phyloP scores from a whole-genome alignment of 2,329 filamentous ascomycete genomes.

The Harringtonia lauricola region DNA sequence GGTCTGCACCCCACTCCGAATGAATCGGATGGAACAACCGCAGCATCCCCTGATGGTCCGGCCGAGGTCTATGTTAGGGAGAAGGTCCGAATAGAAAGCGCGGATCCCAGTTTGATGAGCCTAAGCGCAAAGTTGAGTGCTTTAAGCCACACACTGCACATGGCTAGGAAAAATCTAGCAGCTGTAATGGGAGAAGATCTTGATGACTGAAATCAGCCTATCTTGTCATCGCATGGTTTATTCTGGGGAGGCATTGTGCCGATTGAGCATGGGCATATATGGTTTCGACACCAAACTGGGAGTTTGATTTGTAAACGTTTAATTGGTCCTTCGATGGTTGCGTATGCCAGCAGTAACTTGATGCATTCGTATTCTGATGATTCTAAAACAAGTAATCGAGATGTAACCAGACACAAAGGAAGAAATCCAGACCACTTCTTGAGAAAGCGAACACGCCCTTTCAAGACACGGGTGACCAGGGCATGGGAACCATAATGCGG shows the following conservation, averaged over 20 bases:
- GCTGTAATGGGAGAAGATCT: slow-evolving; percentile 61
- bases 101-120: slow-evolving; percentile 77
- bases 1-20: slow-evolving; percentile 5
- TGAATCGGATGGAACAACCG: slow-evolving; percentile 2
- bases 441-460: background rate
- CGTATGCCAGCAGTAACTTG: no score
- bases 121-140: slow-evolving; percentile 74
- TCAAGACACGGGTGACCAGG: slow-evolving; percentile 87
- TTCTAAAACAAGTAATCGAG: no score
- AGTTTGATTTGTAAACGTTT: no score
- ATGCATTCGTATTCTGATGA: no score
- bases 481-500: slow-evolving; percentile 83
- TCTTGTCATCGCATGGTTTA: no score
- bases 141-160: slow-evolving; percentile 59
- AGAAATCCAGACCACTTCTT: background rate
- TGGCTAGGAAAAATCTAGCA: slow-evolving; percentile 60
- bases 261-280: no score
- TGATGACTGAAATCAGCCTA: slow-evolving; percentile 19
- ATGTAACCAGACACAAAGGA: no score
- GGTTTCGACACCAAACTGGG: no score
- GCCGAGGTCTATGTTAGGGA: slow-evolving; percentile 77
- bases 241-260: no score
- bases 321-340: no score
- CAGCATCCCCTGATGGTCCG: slow-evolving; percentile 27
- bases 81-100: slow-evolving; percentile 79